These are phyloP conservation scores for Penicillium aurantiogriseum DNA, from an alignment of 2,329 filamentous ascomycete genomes.

Conservation along the genomic window DNA sequence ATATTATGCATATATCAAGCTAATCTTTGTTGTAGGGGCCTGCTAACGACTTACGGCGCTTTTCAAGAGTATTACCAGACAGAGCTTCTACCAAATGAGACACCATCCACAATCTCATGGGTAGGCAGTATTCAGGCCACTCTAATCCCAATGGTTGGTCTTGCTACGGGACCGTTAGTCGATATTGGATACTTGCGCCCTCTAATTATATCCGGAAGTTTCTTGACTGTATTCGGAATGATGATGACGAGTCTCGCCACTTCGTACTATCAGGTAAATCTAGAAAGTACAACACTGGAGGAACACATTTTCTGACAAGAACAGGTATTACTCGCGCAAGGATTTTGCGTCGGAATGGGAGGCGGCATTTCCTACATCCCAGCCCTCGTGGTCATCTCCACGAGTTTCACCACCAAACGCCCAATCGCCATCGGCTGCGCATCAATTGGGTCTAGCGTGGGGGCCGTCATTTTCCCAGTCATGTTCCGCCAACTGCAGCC, in stretches of 20 bases:
- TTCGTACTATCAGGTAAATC: slow-evolving; percentile 29
- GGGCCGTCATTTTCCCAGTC: slow-evolving; percentile 61
- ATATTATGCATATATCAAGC: background rate
- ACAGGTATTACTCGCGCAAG: slow-evolving; percentile 49
- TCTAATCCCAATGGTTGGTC: slow-evolving; percentile 47
- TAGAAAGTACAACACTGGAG: background rate
- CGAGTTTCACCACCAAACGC: slow-evolving; percentile 45
- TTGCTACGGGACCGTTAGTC: slow-evolving; percentile 51
- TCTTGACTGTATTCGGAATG: slow-evolving; percentile 37
- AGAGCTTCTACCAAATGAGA: slow-evolving; percentile 32
- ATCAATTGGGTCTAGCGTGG: slow-evolving; percentile 57
- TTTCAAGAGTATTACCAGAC: slow-evolving; percentile 52
- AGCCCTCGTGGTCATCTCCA: slow-evolving; percentile 32
- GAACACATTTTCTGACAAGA: background rate
- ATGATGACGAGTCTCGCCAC: slow-evolving; percentile 33
- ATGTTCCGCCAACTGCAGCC: slow-evolving; percentile 55
- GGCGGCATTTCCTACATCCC: slow-evolving; percentile 35
- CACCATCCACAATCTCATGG: slow-evolving; percentile 49
- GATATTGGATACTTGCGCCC: slow-evolving; percentile 47
- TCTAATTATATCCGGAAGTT: slow-evolving; percentile 43
- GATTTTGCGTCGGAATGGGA: slow-evolving; percentile 34
- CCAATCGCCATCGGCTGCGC: slow-evolving; percentile 57
- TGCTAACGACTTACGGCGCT: slow-evolving; percentile 49
- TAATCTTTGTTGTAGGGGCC: slow-evolving; percentile 30
- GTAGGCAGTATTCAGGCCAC: slow-evolving; percentile 50